Evolutionary conservation across 202 grass and related monocot genomes (phyloP), one percentile per base, ranked within the genome.

Genomic region (Saccharum hybrid): DNA sequence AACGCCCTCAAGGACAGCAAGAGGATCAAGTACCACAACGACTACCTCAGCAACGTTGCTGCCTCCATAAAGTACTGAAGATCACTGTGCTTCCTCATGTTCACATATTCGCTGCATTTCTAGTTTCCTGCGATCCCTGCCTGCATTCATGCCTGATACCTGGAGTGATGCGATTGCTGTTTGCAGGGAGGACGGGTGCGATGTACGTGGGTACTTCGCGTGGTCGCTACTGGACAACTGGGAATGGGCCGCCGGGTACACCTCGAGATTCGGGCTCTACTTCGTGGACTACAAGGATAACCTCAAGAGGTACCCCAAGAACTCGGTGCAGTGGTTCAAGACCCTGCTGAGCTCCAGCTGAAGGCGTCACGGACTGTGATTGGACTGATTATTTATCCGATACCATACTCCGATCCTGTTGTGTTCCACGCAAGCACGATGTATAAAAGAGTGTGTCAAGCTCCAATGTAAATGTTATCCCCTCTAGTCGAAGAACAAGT

Each of bases 161-260:
- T 48, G 41, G 52, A 22, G 42, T 18, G 69, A 72, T 46, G 36
- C 28, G 28, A 28, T 28, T 4, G 2, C 28, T 13, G 34, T 23
- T 52, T 68, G 72, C 89, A 94, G 96, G 87, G 91, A 95, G 89
- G 96, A 95, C 40, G 96, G 93, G 11, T 98, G 96, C 21, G 89
- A 98, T 19, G 96, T 95, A n/a, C 81, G 86, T 31, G 96, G 93
- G 18, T 98, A 98, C 81, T 98, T 98, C 78, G 96, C 82, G 10
- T 98, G 96, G 96, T 98, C 96, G 63, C 83, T 98, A 75, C 91
- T 98, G 12, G 96, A 98, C 85, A 98, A 98, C 81, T 98, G 96
- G 96, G 96, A 98, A 51, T 98, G 96, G 93, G 91, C 89, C 18
- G 96, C 91, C 6, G 96, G 96, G 16, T 98, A 84, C 72, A 82